phyloP scores from a whole-genome alignment of 2,329 filamentous ascomycete species.

The Penicillium sp. region DNA sequence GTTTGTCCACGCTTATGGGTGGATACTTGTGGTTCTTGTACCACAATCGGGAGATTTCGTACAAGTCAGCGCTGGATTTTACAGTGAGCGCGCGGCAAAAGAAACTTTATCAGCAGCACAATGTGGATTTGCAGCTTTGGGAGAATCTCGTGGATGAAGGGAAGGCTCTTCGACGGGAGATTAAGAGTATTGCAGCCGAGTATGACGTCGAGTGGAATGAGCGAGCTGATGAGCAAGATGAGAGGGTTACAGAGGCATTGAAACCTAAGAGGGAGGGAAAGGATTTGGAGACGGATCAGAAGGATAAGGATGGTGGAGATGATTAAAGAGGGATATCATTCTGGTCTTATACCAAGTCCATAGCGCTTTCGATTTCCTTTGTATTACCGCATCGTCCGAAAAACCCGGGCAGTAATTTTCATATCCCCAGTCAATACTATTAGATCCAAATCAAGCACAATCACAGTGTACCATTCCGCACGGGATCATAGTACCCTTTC shows the following conservation, averaged over 20 bases:
- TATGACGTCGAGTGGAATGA: conserved; percentile 92
- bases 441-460: background rate
- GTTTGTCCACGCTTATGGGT: conserved; percentile 78
- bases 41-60: conserved; percentile 83
- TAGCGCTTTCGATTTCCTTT: background rate
- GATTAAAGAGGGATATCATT: conserved; percentile 5
- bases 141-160: conserved; percentile 73
- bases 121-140: conserved; percentile 74
- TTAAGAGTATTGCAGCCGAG: conserved; percentile 73
- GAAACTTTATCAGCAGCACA: conserved; percentile 67
- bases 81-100: conserved; percentile 75
- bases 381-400: conserved; percentile 5
- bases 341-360: background rate
- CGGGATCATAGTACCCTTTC: conserved; percentile 42
- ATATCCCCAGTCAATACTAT: background rate
- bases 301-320: conserved; percentile 19
- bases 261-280: conserved; percentile 45
- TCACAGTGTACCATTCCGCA: conserved; percentile 35
- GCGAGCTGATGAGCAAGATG: conserved; percentile 63
- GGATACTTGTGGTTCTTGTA: conserved; percentile 93
- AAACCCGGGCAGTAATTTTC: background rate
- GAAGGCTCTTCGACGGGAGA: conserved; percentile 70
- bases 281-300: conserved; percentile 23
- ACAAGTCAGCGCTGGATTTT: conserved; percentile 79
- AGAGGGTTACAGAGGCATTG: conserved; percentile 52